These are phyloP conservation scores for Starmerella stellata DNA, from an alignment of 805 yeast genomes.

Conservation along the genomic window DNA sequence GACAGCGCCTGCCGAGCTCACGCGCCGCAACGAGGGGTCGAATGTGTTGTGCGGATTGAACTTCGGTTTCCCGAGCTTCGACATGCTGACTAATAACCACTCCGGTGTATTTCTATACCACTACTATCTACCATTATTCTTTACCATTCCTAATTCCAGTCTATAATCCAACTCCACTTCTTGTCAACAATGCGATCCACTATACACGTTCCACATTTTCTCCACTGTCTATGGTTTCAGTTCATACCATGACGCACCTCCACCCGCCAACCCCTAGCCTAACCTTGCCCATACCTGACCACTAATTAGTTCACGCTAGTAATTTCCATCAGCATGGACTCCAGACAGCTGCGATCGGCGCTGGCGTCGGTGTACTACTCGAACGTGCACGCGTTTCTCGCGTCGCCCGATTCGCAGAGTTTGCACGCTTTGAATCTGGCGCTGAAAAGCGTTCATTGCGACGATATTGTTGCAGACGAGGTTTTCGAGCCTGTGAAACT, in stretches of 20 bases:
- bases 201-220: neutral
- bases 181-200: neutral
- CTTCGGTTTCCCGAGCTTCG: constrained; percentile 5
- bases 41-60: constrained; percentile 13
- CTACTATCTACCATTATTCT: neutral
- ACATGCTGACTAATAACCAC: neutral
- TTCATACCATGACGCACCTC: neutral
- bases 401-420: neutral
- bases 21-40: constrained; percentile 3
- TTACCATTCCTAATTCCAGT: too few species aligned
- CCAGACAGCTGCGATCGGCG: neutral
- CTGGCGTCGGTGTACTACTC: neutral
- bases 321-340: neutral
- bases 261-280: neutral
- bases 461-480: neutral
- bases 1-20: constrained; percentile 1
- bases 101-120: neutral
- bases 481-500: neutral
- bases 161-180: too few species aligned
- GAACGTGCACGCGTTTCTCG: neutral
- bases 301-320: too few species aligned
- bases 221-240: neutral
- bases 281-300: too few species aligned
- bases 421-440: neutral
- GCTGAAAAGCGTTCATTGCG: neutral